Conservation (phyloP, 257 asterid species). For the Handroanthus guayacan region DNA sequence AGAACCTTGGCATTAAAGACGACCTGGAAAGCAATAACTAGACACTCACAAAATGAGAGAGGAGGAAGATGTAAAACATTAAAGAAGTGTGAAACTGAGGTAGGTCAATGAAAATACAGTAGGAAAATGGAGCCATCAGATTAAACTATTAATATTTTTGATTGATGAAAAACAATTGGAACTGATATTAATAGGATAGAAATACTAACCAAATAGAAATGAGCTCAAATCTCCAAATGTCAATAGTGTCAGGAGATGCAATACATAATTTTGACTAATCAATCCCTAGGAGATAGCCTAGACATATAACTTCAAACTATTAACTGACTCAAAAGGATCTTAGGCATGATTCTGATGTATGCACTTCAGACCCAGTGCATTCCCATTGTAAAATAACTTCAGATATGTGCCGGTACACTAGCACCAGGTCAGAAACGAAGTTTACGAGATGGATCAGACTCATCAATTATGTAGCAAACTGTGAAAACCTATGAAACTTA, state of each 20-base stretch:
- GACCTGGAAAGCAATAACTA: conserved; percentile 11
- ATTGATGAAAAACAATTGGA: neutral
- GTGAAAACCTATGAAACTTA: neutral
- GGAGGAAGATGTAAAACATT: conserved; percentile 5
- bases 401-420: neutral
- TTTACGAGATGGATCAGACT: conserved; percentile 7
- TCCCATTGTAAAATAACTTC: conserved; percentile 17
- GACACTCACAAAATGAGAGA: neutral
- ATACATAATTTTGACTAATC: conserved; percentile 13
- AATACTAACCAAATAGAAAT: conserved; percentile 3
- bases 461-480: conserved; percentile 3
- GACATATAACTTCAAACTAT: conserved; percentile 7
- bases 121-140: conserved; percentile 14
- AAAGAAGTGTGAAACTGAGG: neutral
- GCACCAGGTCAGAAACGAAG: neutral
- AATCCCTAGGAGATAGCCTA: neutral
- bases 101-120: neutral
- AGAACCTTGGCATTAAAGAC: conserved; percentile 9
- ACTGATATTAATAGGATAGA: conserved; percentile 16
- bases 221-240: neutral
- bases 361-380: conserved; percentile 16
- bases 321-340: conserved; percentile 27
- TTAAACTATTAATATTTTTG: conserved; percentile 1
- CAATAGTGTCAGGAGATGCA: conserved; percentile 1
- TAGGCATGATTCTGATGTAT: conserved; percentile 18